These are phyloP conservation scores for Oryza glaberrima DNA, from an alignment of 176 grass and related monocot species.

Conservation along the genomic window DNA sequence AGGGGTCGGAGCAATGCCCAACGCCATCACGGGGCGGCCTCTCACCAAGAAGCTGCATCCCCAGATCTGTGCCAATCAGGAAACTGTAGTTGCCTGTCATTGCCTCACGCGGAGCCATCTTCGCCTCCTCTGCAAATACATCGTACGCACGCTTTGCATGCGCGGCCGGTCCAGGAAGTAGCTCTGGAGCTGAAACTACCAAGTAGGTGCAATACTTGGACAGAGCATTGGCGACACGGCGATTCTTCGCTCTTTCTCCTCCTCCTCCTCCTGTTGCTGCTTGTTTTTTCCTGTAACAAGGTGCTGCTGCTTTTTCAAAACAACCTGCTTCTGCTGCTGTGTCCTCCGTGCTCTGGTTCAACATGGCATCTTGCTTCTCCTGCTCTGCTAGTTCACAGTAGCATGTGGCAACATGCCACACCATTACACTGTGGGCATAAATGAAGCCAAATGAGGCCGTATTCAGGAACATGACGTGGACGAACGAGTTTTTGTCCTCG, in stretches of 20 bases:
- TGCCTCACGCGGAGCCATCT: neutral
- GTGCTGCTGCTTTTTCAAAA: neutral
- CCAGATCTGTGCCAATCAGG: too few relatives aligned
- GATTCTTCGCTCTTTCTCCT: neutral
- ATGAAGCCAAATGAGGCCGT: neutral
- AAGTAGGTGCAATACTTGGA: constrained; percentile 44
- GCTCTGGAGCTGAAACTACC: constrained; percentile 1
- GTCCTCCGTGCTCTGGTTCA: too few relatives aligned
- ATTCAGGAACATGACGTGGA: too few relatives aligned
- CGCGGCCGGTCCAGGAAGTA: neutral
- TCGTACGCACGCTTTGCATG: neutral
- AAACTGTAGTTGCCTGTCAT: neutral
- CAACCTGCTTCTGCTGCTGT: too few relatives aligned
- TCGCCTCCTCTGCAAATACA: neutral
- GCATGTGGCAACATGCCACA: neutral
- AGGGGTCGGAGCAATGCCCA: neutral
- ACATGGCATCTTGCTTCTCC: neutral
- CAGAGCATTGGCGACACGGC: neutral
- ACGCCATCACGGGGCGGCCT: too few relatives aligned
- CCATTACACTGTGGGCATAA: neutral
- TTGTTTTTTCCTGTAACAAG: too few relatives aligned
- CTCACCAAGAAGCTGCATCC: too few relatives aligned
- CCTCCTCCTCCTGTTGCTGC: neutral
- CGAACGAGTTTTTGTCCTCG: too few relatives aligned
- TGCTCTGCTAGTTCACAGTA: constrained; percentile 8